Base-by-base conservation (phyloP, 768 basidiomycete species). In the button mushroom (Agaricus bisporus) region DNA sequence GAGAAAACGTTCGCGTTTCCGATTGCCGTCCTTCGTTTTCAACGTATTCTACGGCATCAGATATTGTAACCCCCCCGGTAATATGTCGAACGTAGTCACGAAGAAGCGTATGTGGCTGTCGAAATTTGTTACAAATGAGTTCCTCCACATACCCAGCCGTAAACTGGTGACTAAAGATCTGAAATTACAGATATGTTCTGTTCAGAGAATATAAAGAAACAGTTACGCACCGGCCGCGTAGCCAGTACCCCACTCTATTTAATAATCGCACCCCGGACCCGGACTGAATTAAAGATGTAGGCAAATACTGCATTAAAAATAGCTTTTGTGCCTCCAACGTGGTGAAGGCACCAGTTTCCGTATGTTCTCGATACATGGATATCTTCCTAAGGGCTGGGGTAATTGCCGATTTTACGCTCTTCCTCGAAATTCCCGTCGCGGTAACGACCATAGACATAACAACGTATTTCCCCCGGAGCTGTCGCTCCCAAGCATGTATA, bases 331-430 rank as follows among this genome's bases (percentile, higher is more conserved):
- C 58, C 6, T 64, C 62, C 47, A 58, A 49, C 8, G 59, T 56
- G 45, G 72, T 71, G 53, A 76, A 76, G 4, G 72, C 73, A 1
- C 74, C 74, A 0, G 73, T 76, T 49, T 74, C 73, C 0, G 71
- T 73, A 56, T 71, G 73, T 71, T 70, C 72, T 4, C 74, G 70
- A 53, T 76, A 75, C 18, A 63, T 63, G 0, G 73, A 73, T 29
- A 73, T 72, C 55, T 75, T 76, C 73, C 75, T 75, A 43, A 75
- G 69, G 1, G 72, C 74, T 5, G 71, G 73, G 2, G 73, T 68
- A 71, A 76, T 73, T 0, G 73, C 73, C 49, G 70, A 70, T 52
- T 74, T 70, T 5, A 77, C 72, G 11, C 71, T 67, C 48, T 72
- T 69, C 59, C 74, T 75, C 11, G 73, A 74, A 14, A 77, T 72